Evolutionary conservation across 768 basidiomycete species (phyloP).

Genomic region (Boletales sp.): DNA sequence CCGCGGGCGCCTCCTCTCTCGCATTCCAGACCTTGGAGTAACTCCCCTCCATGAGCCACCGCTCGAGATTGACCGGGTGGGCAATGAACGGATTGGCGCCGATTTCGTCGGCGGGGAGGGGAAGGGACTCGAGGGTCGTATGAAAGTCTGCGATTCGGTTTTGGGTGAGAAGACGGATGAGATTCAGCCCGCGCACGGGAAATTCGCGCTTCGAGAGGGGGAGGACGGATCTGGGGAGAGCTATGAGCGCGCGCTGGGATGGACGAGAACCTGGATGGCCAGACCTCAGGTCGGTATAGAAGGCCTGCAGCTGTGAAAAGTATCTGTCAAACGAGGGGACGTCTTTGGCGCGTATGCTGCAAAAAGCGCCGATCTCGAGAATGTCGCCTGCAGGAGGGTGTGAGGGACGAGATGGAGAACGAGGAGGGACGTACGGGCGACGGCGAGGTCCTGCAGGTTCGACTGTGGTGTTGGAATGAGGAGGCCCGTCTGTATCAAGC

Average conservation of each 20-base stretch:
- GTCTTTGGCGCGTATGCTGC: slow-evolving; percentile 85
- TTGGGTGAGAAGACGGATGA: slow-evolving; percentile 91
- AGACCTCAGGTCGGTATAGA: slow-evolving; percentile 86
- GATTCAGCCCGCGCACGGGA: slow-evolving; percentile 86
- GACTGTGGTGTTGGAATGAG: slow-evolving; percentile 67
- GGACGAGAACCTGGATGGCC: slow-evolving; percentile 2
- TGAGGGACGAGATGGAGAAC: not conserved
- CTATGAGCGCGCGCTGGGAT: not conserved
- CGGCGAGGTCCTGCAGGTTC: slow-evolving; percentile 62
- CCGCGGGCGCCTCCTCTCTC: slow-evolving; percentile 84
- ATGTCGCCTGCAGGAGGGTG: slow-evolving; percentile 64
- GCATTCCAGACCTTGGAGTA: slow-evolving; percentile 99
- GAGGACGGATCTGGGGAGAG: slow-evolving; percentile 53
- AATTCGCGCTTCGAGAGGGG: slow-evolving; percentile 85
- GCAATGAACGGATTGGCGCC: slow-evolving; percentile 68
- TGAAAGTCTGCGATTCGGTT: slow-evolving; percentile 98
- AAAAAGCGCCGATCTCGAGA: slow-evolving; percentile 93
- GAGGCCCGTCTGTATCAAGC: slow-evolving; percentile 72
- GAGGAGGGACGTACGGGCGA: slow-evolving; percentile 58
- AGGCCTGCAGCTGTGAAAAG: slow-evolving; percentile 85
- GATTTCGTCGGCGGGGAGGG: slow-evolving; percentile 63
- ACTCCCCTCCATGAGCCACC: slow-evolving; percentile 98
- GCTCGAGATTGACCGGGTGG: slow-evolving; percentile 88
- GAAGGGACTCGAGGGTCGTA: slow-evolving; percentile 89
- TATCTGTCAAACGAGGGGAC: slow-evolving; percentile 94